A percentile compares a stretch with the other conserved stretches of the same genome.
Evolutionary conservation across 2,329 filamentous ascomycete genomes (phyloP).

Genomic region (Ophiostoma himal-ulmi): DNA sequence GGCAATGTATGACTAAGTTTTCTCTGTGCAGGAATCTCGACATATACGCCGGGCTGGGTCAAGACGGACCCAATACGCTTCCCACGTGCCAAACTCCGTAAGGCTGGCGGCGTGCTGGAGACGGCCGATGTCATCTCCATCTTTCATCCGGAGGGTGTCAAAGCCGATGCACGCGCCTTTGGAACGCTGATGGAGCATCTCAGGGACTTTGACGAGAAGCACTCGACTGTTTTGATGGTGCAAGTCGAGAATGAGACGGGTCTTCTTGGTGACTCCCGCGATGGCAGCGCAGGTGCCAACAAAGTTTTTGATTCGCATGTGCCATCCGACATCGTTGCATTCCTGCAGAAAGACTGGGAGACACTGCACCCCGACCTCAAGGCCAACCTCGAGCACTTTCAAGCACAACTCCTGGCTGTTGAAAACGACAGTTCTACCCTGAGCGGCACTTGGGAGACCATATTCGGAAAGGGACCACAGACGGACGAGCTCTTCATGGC

Average conservation of each 20-base stretch:
- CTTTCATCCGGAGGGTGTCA: constrained; percentile 26
- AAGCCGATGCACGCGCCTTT: constrained; percentile 31
- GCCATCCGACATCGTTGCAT: constrained; percentile 22
- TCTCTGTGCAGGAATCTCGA: constrained; percentile 14
- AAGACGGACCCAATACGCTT: constrained; percentile 30
- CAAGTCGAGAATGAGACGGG: constrained; percentile 54
- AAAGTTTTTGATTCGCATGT: constrained; percentile 36
- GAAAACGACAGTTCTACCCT: neutral
- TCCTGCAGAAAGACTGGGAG: neutral
- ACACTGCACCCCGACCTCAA: neutral
- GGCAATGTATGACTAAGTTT: neutral
- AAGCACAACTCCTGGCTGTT: neutral
- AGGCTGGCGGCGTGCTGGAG: constrained; percentile 28
- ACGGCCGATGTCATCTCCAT: constrained; percentile 31
- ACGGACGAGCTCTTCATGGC: constrained; percentile 38
- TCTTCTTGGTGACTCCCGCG: constrained; percentile 47
- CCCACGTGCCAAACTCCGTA: constrained; percentile 30
- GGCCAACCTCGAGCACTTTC: constrained; percentile 20
- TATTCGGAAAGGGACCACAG: constrained; percentile 30
- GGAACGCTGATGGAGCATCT: constrained; percentile 32
- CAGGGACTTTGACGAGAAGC: constrained; percentile 39
- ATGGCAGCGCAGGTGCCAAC: constrained; percentile 39
- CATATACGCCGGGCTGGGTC: constrained; percentile 30
- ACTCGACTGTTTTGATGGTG: constrained; percentile 50
- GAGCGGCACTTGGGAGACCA: constrained; percentile 28